A percentile compares a stretch with the other conserved stretches of the same genome.
Conservation (phyloP, 352 stramenopile genomes). For the Phytophthora vignae region DNA sequence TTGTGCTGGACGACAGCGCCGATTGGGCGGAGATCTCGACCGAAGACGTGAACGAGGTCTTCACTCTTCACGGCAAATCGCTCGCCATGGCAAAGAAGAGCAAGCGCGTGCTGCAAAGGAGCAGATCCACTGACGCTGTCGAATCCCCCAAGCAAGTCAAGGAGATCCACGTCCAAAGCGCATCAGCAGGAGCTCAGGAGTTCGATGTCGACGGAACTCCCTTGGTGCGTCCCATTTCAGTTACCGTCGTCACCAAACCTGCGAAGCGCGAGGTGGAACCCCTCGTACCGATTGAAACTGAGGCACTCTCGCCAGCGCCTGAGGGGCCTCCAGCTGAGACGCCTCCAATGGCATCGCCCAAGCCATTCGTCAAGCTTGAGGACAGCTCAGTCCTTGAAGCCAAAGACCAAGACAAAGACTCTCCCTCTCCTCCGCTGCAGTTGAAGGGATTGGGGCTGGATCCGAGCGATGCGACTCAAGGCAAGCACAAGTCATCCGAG, state of each 20-base stretch:
- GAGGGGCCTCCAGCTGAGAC: slow-evolving; percentile 1
- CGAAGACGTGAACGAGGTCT: slow-evolving; percentile 2
- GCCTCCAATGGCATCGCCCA: neutral
- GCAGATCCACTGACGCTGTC: neutral
- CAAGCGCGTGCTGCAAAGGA: slow-evolving; percentile 1
- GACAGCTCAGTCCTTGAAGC: neutral
- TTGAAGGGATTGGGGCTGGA: slow-evolving; percentile 21
- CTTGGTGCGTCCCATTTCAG: slow-evolving; percentile 21
- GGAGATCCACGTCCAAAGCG: neutral
- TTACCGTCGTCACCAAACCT: slow-evolving; percentile 27
- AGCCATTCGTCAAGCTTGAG: slow-evolving; percentile 32
- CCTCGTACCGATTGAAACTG: neutral
- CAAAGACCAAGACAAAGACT: neutral
- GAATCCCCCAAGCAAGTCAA: neutral
- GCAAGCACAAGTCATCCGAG: neutral
- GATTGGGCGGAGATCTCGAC: neutral
- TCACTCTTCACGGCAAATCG: slow-evolving; percentile 25
- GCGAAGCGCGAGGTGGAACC: slow-evolving; percentile 9
- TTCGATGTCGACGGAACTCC: neutral
- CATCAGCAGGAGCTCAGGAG: neutral
- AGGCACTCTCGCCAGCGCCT: neutral
- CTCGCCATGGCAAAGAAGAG: slow-evolving; percentile 23
- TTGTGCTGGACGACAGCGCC: neutral
- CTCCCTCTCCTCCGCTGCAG: slow-evolving; percentile 3
- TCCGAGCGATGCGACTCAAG: neutral